These are phyloP conservation scores for Phytopythium sindhum DNA, from an alignment of 352 stramenopile species.

Conservation along the genomic window DNA sequence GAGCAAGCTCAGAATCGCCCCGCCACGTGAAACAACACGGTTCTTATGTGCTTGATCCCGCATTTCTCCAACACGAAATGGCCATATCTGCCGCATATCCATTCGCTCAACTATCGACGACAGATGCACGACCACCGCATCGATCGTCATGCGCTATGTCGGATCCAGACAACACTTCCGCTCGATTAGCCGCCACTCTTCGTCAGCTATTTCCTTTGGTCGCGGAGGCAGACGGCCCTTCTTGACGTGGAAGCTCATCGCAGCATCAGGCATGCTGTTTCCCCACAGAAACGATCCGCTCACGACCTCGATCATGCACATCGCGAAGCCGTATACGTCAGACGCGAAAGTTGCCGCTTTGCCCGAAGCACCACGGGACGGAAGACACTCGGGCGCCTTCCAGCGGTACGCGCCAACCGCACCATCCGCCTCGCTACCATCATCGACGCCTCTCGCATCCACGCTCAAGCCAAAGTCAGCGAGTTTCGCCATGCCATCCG, in stretches of 20 bases:
- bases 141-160: constrained; percentile 3
- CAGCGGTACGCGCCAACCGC: constrained; percentile 24
- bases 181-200: constrained; percentile 2
- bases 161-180: constrained; percentile 3
- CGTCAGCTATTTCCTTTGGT: not conserved
- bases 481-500: constrained; percentile 24
- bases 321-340: constrained; percentile 6
- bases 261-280: not conserved
- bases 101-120: not conserved
- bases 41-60: not conserved
- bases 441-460: not conserved
- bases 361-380: not conserved
- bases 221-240: not conserved
- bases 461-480: constrained; percentile 30
- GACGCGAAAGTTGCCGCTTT: constrained; percentile 3
- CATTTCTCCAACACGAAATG: not conserved
- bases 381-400: constrained; percentile 27
- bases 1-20: not conserved
- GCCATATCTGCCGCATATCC: not conserved
- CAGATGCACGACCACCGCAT: not conserved
- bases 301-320: constrained; percentile 9
- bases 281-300: not conserved
- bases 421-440: not conserved
- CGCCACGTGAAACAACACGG: not conserved
- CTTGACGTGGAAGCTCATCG: not conserved